Conservation (phyloP, 202 grass and related monocot genomes). For the Cymbopogon flexuosus region DNA sequence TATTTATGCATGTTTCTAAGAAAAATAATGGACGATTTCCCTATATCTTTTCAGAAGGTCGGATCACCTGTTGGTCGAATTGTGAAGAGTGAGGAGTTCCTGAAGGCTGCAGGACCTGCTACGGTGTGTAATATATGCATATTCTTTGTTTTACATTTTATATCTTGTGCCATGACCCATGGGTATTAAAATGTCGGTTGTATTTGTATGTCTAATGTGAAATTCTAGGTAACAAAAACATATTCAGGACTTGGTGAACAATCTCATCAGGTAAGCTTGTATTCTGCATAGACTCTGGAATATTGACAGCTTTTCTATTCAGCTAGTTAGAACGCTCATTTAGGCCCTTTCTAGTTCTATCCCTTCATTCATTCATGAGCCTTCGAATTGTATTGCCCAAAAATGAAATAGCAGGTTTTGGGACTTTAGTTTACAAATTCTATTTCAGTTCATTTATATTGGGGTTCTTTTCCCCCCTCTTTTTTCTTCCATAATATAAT, state of each 20-base stretch:
- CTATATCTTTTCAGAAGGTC: constrained; percentile 28
- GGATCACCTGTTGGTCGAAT: constrained; percentile 29
- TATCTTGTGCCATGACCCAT: neutral
- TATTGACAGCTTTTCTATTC: neutral
- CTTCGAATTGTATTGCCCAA: neutral
- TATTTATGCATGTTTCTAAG: neutral
- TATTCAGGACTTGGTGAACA: constrained; percentile 34
- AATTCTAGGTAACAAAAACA: constrained; percentile 49
- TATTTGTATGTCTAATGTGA: constrained; percentile 9
- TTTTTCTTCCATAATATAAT: neutral
- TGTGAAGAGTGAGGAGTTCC: constrained; percentile 30
- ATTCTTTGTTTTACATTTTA: neutral
- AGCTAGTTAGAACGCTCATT: neutral
- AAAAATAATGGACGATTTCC: neutral
- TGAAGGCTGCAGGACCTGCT: constrained; percentile 25
- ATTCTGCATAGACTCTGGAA: neutral
- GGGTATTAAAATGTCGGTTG: neutral
- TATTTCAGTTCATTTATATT: neutral
- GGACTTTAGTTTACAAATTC: neutral
- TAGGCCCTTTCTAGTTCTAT: neutral
- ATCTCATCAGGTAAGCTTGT: constrained; percentile 43
- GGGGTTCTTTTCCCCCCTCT: neutral
- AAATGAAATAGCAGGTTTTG: neutral
- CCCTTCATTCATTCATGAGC: neutral
- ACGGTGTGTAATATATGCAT: constrained; percentile 36